Evolutionary conservation across 352 stramenopile genomes (phyloP).

Genomic region (Phytophthora melonis): DNA sequence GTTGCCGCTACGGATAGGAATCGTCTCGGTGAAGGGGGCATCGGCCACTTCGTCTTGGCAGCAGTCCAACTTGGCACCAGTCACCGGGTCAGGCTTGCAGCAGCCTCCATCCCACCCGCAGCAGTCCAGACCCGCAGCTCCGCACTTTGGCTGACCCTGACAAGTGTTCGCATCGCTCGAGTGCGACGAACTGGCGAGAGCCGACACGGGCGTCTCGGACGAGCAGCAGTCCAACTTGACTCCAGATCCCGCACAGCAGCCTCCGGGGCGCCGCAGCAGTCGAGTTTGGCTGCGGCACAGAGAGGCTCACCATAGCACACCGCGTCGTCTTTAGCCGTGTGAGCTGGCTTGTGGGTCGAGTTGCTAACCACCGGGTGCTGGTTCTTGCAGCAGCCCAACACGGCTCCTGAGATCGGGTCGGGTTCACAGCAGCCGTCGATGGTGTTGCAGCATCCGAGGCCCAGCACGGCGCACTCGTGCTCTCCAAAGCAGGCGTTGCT

Average conservation of each 20-base stretch:
- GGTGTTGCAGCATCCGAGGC: conserved; percentile 72
- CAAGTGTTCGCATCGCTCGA: conserved; percentile 33
- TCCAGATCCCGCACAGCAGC: conserved; percentile 55
- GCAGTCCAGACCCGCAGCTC: conserved; percentile 54
- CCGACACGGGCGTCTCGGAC: conserved; percentile 4
- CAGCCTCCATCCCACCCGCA: conserved; percentile 53
- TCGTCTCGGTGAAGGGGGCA: conserved; percentile 11
- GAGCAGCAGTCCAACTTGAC: conserved; percentile 57
- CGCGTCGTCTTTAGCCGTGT: conserved; percentile 25
- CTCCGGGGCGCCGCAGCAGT: conserved; percentile 56
- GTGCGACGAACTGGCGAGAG: conserved; percentile 14
- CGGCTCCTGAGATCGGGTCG: conserved; percentile 49
- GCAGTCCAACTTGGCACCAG: conserved; percentile 47
- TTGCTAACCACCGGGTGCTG: conserved; percentile 45
- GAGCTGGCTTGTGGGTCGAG: conserved; percentile 39
- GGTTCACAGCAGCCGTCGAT: conserved; percentile 78
- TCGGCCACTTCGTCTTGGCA: conserved; percentile 34
- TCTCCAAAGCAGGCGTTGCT: conserved; percentile 74
- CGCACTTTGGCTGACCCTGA: conserved; percentile 52
- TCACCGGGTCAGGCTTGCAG: conserved; percentile 47
- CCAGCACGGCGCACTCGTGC: conserved; percentile 63
- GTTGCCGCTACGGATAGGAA: conserved; percentile 28
- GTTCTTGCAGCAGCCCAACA: conserved; percentile 78
- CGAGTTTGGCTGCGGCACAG: conserved; percentile 49
- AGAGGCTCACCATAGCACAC: conserved; percentile 54